Evolutionary conservation across 495 filamentous ascomycete species (phyloP), one percentile per base, ranked within the genome.

Genomic region (Pyrenopolyporus hunteri): DNA sequence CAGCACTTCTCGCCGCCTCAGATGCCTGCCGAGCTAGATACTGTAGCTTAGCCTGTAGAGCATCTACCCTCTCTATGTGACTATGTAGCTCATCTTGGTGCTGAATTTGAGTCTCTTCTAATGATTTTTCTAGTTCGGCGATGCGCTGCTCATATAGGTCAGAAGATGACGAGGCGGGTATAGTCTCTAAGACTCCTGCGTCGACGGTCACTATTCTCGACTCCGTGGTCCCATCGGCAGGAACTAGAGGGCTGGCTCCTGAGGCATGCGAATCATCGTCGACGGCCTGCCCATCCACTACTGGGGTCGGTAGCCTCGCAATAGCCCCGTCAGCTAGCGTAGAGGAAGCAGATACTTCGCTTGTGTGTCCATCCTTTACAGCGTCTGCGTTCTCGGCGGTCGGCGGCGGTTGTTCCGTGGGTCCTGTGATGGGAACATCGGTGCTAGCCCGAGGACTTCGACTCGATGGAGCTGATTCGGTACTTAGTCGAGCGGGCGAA

Each of bases 1-100:
- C 86, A 2, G 87, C 83, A 46, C 80, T 82, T 58, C 84, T 83
- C 4, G 92, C 87, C 0, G 87, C 79, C 23, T 91, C 89, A 1
- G 88, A 84, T 29, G 88, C 86, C 59, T 92, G 88, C 49, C 86
- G 87, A 2, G 92, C 87, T 3, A 98, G 80, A 69, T 93, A 96
- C 51, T 90, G 86, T 20, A 98, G 79, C 68, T 97, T 97, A 5
- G 90, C 85, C 70, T 97, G 89, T 7, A 98, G 78, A 14, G 95
- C 89, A 74, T 98, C 94, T 32, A 98, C 96, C 2, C 90, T 86
- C 73, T 97, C 94, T 9, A 93, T 83, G 55, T 95, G 93, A 8
- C 76, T 81, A 63, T 94, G 85, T 13, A 88, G 80, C 69, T 97
- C 92, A 66, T 92, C 89, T 52, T 91, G 90, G 67, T 88, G 80